Evolutionary conservation across 2,329 filamentous ascomycete genomes (phyloP), one percentile per base, ranked within the genome.

Genomic region (Fusarium tanahbumbuense): DNA sequence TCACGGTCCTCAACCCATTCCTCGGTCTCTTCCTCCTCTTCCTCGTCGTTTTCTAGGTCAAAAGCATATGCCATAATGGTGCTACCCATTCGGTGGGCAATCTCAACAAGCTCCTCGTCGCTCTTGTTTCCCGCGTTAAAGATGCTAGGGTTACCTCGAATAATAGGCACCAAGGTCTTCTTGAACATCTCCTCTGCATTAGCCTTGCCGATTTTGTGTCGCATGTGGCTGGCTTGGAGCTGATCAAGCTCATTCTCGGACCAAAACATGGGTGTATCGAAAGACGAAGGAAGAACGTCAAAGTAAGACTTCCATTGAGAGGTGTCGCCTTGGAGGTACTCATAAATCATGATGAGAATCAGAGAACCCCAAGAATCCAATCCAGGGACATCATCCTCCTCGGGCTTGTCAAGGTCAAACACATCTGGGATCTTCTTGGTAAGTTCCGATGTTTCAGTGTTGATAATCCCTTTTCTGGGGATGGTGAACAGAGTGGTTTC

Each of bases 261-360:
- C 94, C 94, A 98, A 81, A 94, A 97, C 92, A 98, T 97, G 70
- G 95, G 86, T 4, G 93, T 97, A 78, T 96, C 88, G 76, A 97
- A 97, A 2, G 81, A 75, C 8, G 76, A 72, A 1, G 93, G 93
- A 8, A 97, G 84, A 22, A 97, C 84, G 60, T 89, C 85, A 71
- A 97, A 89, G 79, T 97, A 97, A 0, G 89, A 85, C 69, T 89
- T 88, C 94, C 94, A 97, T 11, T 80, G 81, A 2, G 93, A 97
- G 2, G 72, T 81, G 64, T 73, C 82, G 52, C 79, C 89, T 78
- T 78, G 89, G 10, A 89, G 80, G 58, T 84, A 85, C 81, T 97
- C 93, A 79, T 93, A 93, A 53, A 97, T 87, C 87, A 97, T 89
- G 66, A 92, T 87, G 22, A 97, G 84, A 66, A 97, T 97, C 20